Evolutionary conservation across 2,329 filamentous ascomycete species (phyloP), one percentile per base, ranked within the genome.

Genomic region (Hymenoscyphus linearis): DNA sequence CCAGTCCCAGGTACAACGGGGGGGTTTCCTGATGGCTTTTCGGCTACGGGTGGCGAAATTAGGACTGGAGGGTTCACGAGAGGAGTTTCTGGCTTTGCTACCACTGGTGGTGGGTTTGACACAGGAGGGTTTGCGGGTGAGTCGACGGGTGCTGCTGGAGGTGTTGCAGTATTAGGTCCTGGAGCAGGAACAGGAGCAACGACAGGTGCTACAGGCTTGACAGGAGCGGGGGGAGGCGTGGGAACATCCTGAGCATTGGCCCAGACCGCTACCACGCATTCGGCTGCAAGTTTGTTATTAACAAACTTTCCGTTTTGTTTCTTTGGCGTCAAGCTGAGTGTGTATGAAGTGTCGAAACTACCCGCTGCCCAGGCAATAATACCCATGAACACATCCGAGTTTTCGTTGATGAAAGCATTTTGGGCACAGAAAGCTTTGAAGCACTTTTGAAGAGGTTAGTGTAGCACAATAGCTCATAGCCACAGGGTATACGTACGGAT

Each of bases 321-420:
- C 1, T 64, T 63, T 1, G 69, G 69, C 2, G 65, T 68, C 26
- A 69, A 37, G 47, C 63, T 65, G 9, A 70, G 55, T 13, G 64
- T 57, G 52, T 70, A 70, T 14, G 61, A 64, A 9, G 62, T 67
- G 0, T 60, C 54, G 52, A 75, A 76, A 16, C 66, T 66, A 10
- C 75, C 75, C n/a, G 75, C 75, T 22, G 69, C 67, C 75, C 75
- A 76, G 35, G 65, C 73, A 18, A 74, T 69, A 60, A 72, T 76
- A 6, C 74, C 75, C 18, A 76, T 57, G 61, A 73, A 76, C 9
- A 74, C 73, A 62, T 75, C 74, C 2, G 69, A 68, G 16, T 75
- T 75, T 13, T 63, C 36, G 27, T 69, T 69, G 4, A 69, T 34
- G 35, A 64, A 66, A n/a, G 57, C 62, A 27, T 66, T 67, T 52